Percentiles rank a stretch among this genome's conserved stretches.
Evolutionary conservation across 352 stramenopile genomes (phyloP).

Genomic region (Thraustochytrium aureum): DNA sequence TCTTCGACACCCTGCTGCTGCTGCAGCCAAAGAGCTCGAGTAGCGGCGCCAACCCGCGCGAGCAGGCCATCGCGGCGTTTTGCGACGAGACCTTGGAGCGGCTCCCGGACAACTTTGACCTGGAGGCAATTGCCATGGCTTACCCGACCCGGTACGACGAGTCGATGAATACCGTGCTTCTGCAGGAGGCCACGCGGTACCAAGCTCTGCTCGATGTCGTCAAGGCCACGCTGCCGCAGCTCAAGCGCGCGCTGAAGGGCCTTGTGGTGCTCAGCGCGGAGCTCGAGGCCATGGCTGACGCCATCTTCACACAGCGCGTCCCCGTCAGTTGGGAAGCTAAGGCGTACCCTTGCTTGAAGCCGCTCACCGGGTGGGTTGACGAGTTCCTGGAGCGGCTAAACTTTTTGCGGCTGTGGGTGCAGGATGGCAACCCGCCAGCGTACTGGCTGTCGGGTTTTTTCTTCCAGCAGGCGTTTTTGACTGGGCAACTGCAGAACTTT

Average conservation of each 20-base stretch:
- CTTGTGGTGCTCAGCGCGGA: constrained; percentile 92
- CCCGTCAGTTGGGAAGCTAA: constrained; percentile 73
- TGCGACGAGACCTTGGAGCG: constrained; percentile 78
- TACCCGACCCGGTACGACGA: constrained; percentile 90
- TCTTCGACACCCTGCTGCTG: constrained; percentile 87
- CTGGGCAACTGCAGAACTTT: constrained; percentile 91
- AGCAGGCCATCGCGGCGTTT: constrained; percentile 76
- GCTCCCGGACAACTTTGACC: constrained; percentile 74
- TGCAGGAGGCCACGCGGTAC: constrained; percentile 93
- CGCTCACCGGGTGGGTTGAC: constrained; percentile 86
- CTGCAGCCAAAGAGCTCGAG: constrained; percentile 75
- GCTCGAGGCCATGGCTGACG: constrained; percentile 86
- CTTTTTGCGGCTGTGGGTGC: constrained; percentile 87
- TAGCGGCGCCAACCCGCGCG: constrained; percentile 50
- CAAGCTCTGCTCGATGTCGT: constrained; percentile 91
- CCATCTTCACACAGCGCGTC: constrained; percentile 87
- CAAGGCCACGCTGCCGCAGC: constrained; percentile 75
- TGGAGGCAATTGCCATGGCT: constrained; percentile 81
- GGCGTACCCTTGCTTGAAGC: constrained; percentile 68
- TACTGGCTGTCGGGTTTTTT: constrained; percentile 96
- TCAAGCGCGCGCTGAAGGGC: constrained; percentile 86
- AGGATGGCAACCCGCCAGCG: constrained; percentile 77
- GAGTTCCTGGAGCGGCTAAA: constrained; percentile 85
- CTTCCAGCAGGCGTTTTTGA: constrained; percentile 95
- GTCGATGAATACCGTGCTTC: constrained; percentile 95